These are phyloP conservation scores for Trichomonas tenax DNA, from an alignment of 208 protist genomes.

Conservation along the genomic window DNA sequence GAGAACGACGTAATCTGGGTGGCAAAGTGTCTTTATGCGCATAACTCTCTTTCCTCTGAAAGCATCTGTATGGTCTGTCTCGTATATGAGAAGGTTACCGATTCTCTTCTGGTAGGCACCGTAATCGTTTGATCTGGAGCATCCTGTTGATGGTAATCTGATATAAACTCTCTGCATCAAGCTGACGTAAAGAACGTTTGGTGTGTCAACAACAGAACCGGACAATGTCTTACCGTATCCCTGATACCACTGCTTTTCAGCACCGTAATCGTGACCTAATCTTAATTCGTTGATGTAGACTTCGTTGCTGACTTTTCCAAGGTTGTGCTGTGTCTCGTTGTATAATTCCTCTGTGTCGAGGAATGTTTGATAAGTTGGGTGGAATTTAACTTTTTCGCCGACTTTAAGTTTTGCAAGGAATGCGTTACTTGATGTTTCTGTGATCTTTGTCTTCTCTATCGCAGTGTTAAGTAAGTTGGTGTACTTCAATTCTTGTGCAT, in stretches of 20 bases:
- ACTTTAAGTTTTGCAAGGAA: not conserved
- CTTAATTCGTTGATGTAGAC: not conserved
- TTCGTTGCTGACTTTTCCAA: not conserved
- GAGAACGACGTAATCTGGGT: not conserved
- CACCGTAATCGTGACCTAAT: not conserved
- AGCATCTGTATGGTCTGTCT: not conserved
- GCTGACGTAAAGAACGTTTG: not conserved
- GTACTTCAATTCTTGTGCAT: not conserved
- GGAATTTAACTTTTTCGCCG: not conserved
- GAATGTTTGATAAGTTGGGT: not conserved
- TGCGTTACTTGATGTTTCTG: not conserved
- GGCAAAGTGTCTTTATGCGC: not conserved
- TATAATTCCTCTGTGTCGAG: not conserved
- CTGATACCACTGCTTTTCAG: not conserved
- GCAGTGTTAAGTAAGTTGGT: not conserved
- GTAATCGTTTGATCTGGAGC: not conserved
- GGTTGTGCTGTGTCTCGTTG: not conserved
- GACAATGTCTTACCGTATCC: not conserved
- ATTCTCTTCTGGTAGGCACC: not conserved
- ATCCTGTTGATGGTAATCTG: not conserved
- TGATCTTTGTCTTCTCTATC: not conserved
- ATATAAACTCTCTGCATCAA: not conserved
- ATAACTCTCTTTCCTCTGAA: not conserved
- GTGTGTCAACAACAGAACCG: not conserved
- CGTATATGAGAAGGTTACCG: not conserved